phyloP scores from a whole-genome alignment of 768 basidiomycete species.

The Terana coerulea region DNA sequence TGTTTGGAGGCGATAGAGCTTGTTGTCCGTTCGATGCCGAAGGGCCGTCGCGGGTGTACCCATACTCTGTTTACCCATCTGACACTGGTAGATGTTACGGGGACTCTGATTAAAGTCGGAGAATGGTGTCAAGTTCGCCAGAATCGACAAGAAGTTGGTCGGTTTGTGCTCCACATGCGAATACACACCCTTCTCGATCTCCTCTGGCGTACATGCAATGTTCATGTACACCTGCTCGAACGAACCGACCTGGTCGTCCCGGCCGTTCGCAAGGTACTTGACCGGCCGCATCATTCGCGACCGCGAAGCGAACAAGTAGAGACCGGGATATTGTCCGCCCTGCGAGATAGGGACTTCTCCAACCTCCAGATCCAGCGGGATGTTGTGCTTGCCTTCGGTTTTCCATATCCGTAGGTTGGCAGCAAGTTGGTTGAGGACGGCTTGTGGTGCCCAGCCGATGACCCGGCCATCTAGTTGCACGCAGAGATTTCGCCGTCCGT shows the following conservation, averaged over 20 bases:
- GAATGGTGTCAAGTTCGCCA: constrained; percentile 97
- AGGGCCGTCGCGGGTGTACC: constrained; percentile 94
- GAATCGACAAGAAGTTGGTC: constrained; percentile 92
- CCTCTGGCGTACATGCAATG: constrained; percentile 86
- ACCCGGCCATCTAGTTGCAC: constrained; percentile 95
- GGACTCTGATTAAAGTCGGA: constrained; percentile 99
- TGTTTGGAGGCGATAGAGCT: constrained; percentile 92
- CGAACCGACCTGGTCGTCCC: constrained; percentile 86
- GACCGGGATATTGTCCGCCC: constrained; percentile 95
- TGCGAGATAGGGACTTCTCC: constrained; percentile 81
- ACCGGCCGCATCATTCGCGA: constrained; percentile 99
- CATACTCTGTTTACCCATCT: constrained; percentile 99
- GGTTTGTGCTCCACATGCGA: constrained; percentile 94
- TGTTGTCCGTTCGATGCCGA: constrained; percentile 94
- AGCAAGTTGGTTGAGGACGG: constrained; percentile 76
- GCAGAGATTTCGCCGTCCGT: constrained; percentile 78
- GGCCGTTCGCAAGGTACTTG: constrained; percentile 82
- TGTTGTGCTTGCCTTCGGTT: constrained; percentile 75
- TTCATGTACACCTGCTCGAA: constrained; percentile 99
- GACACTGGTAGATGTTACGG: constrained; percentile 91
- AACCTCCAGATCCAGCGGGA: constrained; percentile 94
- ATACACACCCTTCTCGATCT: constrained; percentile 68
- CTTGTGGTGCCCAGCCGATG: constrained; percentile 87
- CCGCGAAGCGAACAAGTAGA: constrained; percentile 84
- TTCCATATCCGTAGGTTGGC: constrained; percentile 88